phyloP scores from a whole-genome alignment of 768 basidiomycete species.

The Agaricus blazei region DNA sequence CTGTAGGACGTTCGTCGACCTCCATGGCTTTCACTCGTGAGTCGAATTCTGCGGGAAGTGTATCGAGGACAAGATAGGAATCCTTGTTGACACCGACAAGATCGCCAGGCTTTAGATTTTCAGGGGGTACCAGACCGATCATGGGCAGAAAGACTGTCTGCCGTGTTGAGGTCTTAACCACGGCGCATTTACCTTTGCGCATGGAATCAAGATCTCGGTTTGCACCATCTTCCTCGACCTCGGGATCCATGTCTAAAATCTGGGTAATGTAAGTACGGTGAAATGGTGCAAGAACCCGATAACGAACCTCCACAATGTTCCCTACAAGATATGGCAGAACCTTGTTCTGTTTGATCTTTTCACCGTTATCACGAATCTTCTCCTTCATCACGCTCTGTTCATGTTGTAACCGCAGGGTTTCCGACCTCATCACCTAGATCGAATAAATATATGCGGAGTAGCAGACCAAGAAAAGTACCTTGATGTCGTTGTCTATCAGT shows the following conservation, averaged over 20 bases:
- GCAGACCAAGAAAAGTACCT: conserved; percentile 43
- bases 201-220: conserved; percentile 93
- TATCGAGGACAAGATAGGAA: conserved; percentile 95
- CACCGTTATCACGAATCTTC: conserved; percentile 96
- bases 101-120: conserved; percentile 85
- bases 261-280: conserved; percentile 24
- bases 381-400: conserved; percentile 97
- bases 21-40: conserved; percentile 99
- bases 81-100: conserved; percentile 99
- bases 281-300: background rate
- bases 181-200: conserved; percentile 96
- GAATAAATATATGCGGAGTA: background rate
- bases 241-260: conserved; percentile 94
- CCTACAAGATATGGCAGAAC: conserved; percentile 96
- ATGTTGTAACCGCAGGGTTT: conserved; percentile 85
- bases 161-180: conserved; percentile 97
- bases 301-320: conserved; percentile 89
- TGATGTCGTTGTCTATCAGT: conserved; percentile 95
- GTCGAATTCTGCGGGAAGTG: conserved; percentile 94
- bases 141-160: conserved; percentile 98
- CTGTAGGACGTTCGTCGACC: conserved; percentile 96
- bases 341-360: conserved; percentile 99
- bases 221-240: conserved; percentile 92
- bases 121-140: conserved; percentile 93
- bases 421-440: conserved; percentile 92